Evolutionary conservation across 345 rosid genomes (phyloP).

Genomic region (Microcos paniculata): DNA sequence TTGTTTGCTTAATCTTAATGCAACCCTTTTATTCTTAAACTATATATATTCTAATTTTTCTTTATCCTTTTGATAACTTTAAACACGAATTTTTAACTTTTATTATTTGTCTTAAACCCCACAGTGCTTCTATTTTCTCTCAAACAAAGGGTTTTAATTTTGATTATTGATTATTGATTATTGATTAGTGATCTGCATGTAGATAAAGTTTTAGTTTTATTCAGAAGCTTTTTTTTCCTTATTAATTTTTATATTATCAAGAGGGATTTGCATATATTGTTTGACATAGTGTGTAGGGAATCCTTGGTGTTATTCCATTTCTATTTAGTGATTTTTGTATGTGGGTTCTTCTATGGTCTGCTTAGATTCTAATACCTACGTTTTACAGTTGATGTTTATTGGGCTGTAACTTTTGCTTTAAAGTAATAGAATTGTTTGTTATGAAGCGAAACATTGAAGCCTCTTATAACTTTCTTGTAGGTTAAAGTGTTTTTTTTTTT

Average conservation of each 20-base stretch:
- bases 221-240: background rate
- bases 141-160: background rate
- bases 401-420: background rate
- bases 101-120: background rate
- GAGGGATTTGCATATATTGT: conserved; percentile 15
- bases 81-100: background rate
- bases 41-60: background rate
- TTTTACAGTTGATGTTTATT: background rate
- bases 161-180: background rate
- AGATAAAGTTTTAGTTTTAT: background rate
- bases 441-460: background rate
- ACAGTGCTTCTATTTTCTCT: conserved; percentile 8
- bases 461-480: background rate
- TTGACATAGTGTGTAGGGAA: background rate
- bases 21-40: background rate
- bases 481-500: no score
- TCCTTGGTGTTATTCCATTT: background rate
- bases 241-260: background rate
- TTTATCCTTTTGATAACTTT: background rate
- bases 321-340: background rate
- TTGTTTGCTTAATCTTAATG: background rate
- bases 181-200: conserved; percentile 32
- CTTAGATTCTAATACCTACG: background rate
- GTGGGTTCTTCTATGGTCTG: background rate
- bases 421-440: background rate